phyloP scores from a whole-genome alignment of 2,329 filamentous ascomycete species.

The Hawksworthiomyces lignivorus region DNA sequence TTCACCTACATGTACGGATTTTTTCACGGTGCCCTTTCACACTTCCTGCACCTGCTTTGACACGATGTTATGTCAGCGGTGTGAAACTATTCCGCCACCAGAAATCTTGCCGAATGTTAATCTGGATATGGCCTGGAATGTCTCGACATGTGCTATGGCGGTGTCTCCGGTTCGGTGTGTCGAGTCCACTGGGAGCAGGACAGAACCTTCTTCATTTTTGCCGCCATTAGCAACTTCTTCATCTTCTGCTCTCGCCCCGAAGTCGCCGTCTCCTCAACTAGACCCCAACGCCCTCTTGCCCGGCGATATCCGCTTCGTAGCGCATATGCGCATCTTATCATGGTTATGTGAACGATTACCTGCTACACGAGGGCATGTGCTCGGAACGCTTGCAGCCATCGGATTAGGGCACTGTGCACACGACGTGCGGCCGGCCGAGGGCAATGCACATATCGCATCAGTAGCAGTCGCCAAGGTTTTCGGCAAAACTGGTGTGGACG shows the following conservation, averaged over 20 bases:
- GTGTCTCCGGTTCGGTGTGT: slow-evolving; percentile 8
- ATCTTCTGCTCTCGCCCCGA: background rate
- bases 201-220: background rate
- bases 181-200: background rate
- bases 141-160: slow-evolving; percentile 8
- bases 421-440: slow-evolving; percentile 17
- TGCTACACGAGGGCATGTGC: slow-evolving; percentile 11
- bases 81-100: slow-evolving; percentile 11
- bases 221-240: background rate
- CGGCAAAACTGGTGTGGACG: slow-evolving; percentile 13
- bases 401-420: slow-evolving; percentile 17
- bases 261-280: background rate
- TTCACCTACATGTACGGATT: slow-evolving; percentile 11
- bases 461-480: slow-evolving; percentile 13
- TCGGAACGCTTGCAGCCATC: slow-evolving; percentile 15
- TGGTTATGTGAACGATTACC: slow-evolving; percentile 15
- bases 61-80: slow-evolving; percentile 1
- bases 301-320: slow-evolving; percentile 16
- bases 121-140: slow-evolving; percentile 13
- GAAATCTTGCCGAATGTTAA: background rate
- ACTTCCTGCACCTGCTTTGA: slow-evolving; percentile 12
- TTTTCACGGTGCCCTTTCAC: slow-evolving; percentile 14
- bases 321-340: slow-evolving; percentile 16
- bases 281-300: slow-evolving; percentile 11
- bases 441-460: slow-evolving; percentile 13